Evolutionary conservation across 805 yeast species (phyloP), one percentile per base, ranked within the genome.

Genomic region (Ogataea allantospora): DNA sequence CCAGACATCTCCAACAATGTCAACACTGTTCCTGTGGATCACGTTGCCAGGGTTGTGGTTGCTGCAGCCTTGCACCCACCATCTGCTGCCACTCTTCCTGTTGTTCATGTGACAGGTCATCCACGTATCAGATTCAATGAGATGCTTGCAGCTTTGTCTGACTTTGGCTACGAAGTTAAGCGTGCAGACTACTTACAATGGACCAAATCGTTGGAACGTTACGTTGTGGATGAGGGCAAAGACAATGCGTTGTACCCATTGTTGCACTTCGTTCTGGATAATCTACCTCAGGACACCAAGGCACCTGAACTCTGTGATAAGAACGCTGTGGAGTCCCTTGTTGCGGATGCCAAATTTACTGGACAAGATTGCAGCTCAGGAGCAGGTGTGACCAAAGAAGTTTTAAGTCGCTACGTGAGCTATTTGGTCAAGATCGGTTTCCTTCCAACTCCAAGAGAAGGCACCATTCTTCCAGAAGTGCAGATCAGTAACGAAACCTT

Each of bases 21-120:
- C 25, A 93, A 93, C 64, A 88, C 89, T 84, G 97, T 88, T 15
- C 99, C 99, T 3, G 99, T 93, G 29, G 97, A 95, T 54, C 99
- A 93, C 56, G 99, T 93, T 48, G 98, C 99, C 1, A 75, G 95
- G 31, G 86, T 88, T 16, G 85, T 82, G 17, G 86, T 81, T 35
- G 87, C 98, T 2, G 67, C 93, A 18, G 83, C 96, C 0, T 70
- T 93, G 46, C 77, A 78, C 53, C 91, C 95, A 18, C 85, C 93
- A 16, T 54, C 55, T 26, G 51, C 63, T 5, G 64, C 80, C 28
- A 66, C 41, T 10, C 42, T 62, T 17, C 55, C 80, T 1, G 99
- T 95, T 27, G 88, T 88, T 2, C 99, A 93, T 30, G 97, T 93
- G n/a, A 93, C 98, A 5, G 95, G 91, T 16, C 98, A 93, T 54